Conservation (phyloP, 2,329 filamentous ascomycete genomes). For the Verticillium isaacii region DNA sequence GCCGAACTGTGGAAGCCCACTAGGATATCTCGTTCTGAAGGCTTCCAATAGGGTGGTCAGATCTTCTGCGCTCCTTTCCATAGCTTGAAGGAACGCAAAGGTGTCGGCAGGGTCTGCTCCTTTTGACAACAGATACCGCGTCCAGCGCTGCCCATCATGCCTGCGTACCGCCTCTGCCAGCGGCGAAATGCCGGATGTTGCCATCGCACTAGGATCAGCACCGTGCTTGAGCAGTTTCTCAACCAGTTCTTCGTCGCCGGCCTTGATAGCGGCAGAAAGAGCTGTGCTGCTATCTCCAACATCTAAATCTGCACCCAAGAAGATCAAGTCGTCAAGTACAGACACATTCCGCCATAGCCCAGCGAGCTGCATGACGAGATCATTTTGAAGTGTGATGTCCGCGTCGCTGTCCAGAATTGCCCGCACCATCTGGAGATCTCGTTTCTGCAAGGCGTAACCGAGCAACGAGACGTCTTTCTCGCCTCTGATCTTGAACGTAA, state of each 20-base stretch:
- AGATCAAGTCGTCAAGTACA: neutral
- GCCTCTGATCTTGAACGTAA: fast-evolving
- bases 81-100: neutral
- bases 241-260: neutral
- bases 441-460: too few species aligned
- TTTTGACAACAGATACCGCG: neutral
- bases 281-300: too few species aligned
- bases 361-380: neutral
- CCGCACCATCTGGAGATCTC: too few species aligned
- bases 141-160: neutral
- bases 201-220: neutral
- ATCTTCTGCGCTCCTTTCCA: neutral
- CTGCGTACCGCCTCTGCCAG: neutral
- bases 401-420: too few species aligned
- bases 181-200: neutral
- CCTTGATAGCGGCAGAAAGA: neutral
- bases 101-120: neutral
- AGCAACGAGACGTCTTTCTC: too few species aligned
- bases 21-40: neutral
- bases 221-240: neutral
- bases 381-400: too few species aligned
- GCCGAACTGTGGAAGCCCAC: neutral
- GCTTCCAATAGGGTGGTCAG: neutral
- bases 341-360: neutral
- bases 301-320: neutral